Conservation (phyloP, 2,329 filamentous ascomycete species). For the Plectosphaerella plurivora region DNA sequence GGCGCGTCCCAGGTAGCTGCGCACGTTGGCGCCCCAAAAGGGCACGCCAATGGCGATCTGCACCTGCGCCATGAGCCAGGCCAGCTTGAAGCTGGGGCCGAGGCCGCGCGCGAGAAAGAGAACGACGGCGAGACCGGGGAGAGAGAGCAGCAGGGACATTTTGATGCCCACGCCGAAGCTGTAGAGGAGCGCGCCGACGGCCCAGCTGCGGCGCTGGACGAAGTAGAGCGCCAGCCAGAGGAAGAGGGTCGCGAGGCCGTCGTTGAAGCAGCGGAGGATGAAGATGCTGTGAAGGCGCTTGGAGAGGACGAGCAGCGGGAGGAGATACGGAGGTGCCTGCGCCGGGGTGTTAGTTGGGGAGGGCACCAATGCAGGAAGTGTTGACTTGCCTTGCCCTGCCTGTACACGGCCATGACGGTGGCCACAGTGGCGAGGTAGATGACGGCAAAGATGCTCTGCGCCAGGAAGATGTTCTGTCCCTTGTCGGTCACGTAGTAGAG, state of each 20-base stretch:
- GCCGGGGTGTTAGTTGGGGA: slow-evolving; percentile 1
- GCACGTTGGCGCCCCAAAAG: slow-evolving; percentile 62
- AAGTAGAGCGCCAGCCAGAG: slow-evolving; percentile 78
- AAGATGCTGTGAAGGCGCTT: slow-evolving; percentile 95
- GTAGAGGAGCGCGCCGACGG: slow-evolving; percentile 67
- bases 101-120: slow-evolving; percentile 72
- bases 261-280: slow-evolving; percentile 90
- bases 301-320: slow-evolving; percentile 80
- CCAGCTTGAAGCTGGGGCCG: slow-evolving; percentile 60
- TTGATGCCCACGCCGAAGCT: slow-evolving; percentile 84
- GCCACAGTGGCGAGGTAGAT: slow-evolving; percentile 74
- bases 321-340: slow-evolving; percentile 79
- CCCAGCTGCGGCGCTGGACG: slow-evolving; percentile 73
- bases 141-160: slow-evolving; percentile 81
- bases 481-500: slow-evolving; percentile 74
- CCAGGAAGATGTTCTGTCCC: slow-evolving; percentile 70
- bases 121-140: slow-evolving; percentile 75
- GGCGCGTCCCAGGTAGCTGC: slow-evolving; percentile 72
- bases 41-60: slow-evolving; percentile 66
- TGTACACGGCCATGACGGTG: slow-evolving; percentile 80
- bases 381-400: slow-evolving; percentile 61
- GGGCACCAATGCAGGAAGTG: too few species aligned
- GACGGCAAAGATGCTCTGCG: slow-evolving; percentile 78
- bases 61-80: slow-evolving; percentile 68
- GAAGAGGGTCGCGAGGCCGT: slow-evolving; percentile 81